Base-by-base conservation (phyloP, 345 rosid genomes). In the Boechera stricta region DNA sequence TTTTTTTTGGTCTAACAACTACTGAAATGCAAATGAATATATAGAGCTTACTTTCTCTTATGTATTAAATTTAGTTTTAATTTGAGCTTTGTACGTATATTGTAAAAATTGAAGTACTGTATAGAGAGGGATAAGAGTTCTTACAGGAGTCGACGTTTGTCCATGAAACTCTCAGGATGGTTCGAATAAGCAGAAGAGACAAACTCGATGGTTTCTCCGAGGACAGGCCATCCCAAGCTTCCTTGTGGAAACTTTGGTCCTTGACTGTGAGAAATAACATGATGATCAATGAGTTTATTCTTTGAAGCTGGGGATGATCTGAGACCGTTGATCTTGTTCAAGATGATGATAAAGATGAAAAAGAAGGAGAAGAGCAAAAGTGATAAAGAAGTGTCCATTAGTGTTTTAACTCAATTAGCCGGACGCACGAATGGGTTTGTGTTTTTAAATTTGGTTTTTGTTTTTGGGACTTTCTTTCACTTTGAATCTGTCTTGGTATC, bases 171-270 rank as follows among this genome's bases (percentile, higher is more conserved):
- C 77, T 95, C 98, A 0, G 99, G 99, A 56, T 82, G 87, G 86
- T 92, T 94, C 0, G 98, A 84, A 83, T 85, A 91, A 58, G 97
- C 98, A 80, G 82, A 86, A 24, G 92, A 79, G 54, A 95, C 26
- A 87, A 92, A 95, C 71, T 95, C 97, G 15, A 95, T 80, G 72
- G 98, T 89, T 82, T 95, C 99, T 2, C 99, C 98, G 58, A 92
- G 1, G 47, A 95, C 57, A 31, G 99, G 99, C 97, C 96, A 92
- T 51, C 99, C 98, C 33, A 87, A 84, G 69, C 82, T 81, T 56
- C 99, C 99, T 2, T 71, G 74, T 57, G 98, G 99, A 78, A 86
- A 85, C 21, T 35, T 60, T 24, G 45, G 52, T 52, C 36, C 65
- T 6, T 74, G 48, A 67, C 59, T 24, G 9, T 48, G 61, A 47